Conservation (phyloP, 805 yeast genomes). For the Yarrowia sp. region DNA sequence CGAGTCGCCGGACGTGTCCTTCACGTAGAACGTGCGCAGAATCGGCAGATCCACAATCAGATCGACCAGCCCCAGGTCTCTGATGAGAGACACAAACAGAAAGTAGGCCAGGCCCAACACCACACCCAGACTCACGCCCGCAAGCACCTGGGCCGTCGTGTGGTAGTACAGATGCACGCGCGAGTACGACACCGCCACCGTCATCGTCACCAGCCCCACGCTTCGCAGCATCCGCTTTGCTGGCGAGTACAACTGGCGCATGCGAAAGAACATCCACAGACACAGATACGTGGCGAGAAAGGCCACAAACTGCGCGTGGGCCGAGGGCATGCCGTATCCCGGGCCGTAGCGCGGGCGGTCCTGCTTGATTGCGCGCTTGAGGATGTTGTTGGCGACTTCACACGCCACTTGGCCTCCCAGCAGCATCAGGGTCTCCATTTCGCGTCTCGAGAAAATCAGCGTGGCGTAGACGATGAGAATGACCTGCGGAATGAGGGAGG, state of each 20-base stretch:
- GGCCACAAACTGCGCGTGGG: slow-evolving; percentile 96
- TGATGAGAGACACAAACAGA: slow-evolving; percentile 48
- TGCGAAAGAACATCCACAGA: slow-evolving; percentile 38
- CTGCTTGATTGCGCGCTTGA: slow-evolving; percentile 63
- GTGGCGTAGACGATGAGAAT: slow-evolving; percentile 75
- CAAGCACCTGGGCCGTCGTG: slow-evolving; percentile 64
- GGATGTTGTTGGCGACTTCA: slow-evolving; percentile 66
- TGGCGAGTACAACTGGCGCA: slow-evolving; percentile 35
- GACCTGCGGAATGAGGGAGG: slow-evolving; percentile 78
- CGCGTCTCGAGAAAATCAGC: slow-evolving; percentile 79
- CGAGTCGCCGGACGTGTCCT: slow-evolving; percentile 41
- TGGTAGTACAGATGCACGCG: slow-evolving; percentile 81
- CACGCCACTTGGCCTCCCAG: slow-evolving; percentile 83
- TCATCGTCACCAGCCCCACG: slow-evolving; percentile 32
- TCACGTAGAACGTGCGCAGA: slow-evolving; percentile 43
- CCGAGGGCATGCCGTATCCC: slow-evolving; percentile 94
- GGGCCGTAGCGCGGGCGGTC: slow-evolving; percentile 64
- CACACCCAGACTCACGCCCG: slow-evolving; percentile 67
- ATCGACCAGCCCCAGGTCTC: slow-evolving; percentile 67
- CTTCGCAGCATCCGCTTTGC: slow-evolving; percentile 34
- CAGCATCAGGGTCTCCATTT: slow-evolving; percentile 76
- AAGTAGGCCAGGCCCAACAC: slow-evolving; percentile 60
- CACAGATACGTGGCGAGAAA: slow-evolving; percentile 50
- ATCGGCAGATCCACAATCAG: slow-evolving; percentile 63
- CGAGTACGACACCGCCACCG: slow-evolving; percentile 57